Conservation (phyloP, 768 basidiomycete genomes). For the Boletus rufocinnamomeus region DNA sequence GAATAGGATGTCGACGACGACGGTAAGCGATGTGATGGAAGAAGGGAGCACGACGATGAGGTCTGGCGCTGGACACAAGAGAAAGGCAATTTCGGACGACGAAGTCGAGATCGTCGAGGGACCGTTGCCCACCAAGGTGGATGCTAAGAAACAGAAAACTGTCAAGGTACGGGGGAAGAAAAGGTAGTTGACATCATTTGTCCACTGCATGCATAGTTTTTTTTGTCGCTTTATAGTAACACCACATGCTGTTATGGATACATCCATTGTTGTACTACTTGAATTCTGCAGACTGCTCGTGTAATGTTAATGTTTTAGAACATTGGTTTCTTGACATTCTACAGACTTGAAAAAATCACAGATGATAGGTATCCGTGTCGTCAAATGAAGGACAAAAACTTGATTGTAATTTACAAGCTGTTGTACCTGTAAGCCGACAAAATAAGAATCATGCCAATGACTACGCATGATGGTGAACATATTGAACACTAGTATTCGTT, state of each 20-base stretch:
- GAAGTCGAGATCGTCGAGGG: constrained; percentile 57
- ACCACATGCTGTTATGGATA: not conserved
- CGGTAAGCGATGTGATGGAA: constrained; percentile 45
- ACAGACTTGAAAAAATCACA: no score
- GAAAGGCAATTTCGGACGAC: constrained; percentile 57
- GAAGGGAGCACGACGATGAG: constrained; percentile 33
- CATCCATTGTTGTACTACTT: not conserved
- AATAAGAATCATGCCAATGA: not conserved
- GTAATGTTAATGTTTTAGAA: not conserved
- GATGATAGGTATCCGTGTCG: no score
- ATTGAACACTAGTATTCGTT: not conserved
- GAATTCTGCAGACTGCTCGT: not conserved
- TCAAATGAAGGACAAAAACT: no score
- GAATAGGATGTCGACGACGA: constrained; percentile 47
- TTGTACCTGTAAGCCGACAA: no score
- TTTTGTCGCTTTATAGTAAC: not conserved
- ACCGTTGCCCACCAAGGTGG: constrained; percentile 41
- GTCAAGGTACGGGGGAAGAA: constrained; percentile 47
- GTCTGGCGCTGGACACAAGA: constrained; percentile 38
- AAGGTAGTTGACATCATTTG: constrained; percentile 26
- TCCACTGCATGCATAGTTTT: no score
- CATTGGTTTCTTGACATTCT: no score
- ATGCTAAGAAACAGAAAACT: constrained; percentile 33
- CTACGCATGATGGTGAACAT: not conserved
- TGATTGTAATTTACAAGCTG: no score